Evolutionary conservation across 2,329 filamentous ascomycete genomes (phyloP).

Genomic region (Teratosphaeriaceae sp.): DNA sequence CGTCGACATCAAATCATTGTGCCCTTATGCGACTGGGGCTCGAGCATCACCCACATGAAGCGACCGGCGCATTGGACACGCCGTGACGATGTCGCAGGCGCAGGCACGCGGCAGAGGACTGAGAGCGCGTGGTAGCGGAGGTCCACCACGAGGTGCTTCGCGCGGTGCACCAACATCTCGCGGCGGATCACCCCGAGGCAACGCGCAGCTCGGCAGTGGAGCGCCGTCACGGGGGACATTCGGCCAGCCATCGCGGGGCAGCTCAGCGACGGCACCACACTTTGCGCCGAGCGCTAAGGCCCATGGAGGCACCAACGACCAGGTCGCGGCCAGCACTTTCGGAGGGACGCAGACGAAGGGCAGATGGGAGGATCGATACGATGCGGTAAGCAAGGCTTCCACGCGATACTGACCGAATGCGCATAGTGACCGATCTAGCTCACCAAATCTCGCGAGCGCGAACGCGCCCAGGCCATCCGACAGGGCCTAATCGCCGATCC

Average conservation of each 20-base stretch:
- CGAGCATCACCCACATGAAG: constrained; percentile 8
- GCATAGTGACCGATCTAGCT: constrained; percentile 30
- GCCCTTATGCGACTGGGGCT: background rate
- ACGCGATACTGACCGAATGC: constrained; percentile 18
- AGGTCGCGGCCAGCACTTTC: constrained; percentile 4
- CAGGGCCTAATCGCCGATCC: constrained; percentile 52
- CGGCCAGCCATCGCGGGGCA: constrained; percentile 4
- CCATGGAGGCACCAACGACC: constrained; percentile 1
- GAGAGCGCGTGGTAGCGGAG: constrained; percentile 8
- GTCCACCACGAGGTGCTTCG: constrained; percentile 1
- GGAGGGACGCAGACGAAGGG: constrained; percentile 1
- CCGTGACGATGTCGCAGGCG: constrained; percentile 10
- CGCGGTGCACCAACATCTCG: constrained; percentile 9
- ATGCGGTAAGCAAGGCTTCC: constrained; percentile 8
- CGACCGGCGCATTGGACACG: background rate
- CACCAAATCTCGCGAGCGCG: constrained; percentile 43
- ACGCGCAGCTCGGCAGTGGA: background rate
- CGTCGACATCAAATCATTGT: background rate
- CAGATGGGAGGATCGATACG: constrained; percentile 10
- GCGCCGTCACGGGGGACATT: background rate
- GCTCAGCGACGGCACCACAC: background rate
- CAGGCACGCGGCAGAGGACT: constrained; percentile 8
- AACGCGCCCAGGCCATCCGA: constrained; percentile 46
- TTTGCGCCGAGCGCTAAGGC: background rate
- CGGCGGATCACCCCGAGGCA: constrained; percentile 1